A percentile compares a stretch with the other conserved stretches of the same genome.
These are phyloP conservation scores for Fusarium fujikuroi DNA, from an alignment of 2,329 filamentous ascomycete genomes.

Conservation along the genomic window DNA sequence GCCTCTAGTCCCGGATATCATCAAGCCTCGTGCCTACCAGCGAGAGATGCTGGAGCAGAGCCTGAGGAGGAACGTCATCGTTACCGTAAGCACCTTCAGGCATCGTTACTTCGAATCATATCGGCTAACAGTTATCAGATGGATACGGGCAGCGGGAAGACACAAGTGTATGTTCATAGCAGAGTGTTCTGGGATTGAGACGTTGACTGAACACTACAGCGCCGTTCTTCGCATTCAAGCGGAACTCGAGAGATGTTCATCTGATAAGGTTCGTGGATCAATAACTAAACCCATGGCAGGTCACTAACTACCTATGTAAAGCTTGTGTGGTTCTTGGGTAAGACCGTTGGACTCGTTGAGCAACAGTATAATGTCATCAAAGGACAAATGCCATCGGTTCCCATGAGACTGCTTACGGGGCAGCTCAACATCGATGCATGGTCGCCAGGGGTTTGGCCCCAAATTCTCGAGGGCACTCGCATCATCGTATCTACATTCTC, in stretches of 20 bases:
- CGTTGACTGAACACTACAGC: constrained; percentile 52
- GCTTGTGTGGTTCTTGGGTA: constrained; percentile 79
- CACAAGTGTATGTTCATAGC: constrained; percentile 70
- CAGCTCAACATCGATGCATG: constrained; percentile 77
- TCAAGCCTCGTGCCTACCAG: constrained; percentile 72
- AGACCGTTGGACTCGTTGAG: constrained; percentile 72
- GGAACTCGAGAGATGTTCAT: constrained; percentile 66
- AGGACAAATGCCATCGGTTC: constrained; percentile 67
- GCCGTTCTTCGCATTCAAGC: constrained; percentile 74
- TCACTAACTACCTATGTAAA: constrained; percentile 44
- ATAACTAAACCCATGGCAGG: neutral
- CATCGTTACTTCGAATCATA: neutral
- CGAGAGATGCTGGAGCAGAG: constrained; percentile 80
- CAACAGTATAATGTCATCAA: constrained; percentile 73
- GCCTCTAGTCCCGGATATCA: constrained; percentile 37
- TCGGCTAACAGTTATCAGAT: constrained; percentile 62
- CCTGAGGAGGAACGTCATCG: constrained; percentile 75
- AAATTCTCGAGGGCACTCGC: constrained; percentile 69
- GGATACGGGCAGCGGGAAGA: constrained; percentile 85
- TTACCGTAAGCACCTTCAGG: constrained; percentile 63
- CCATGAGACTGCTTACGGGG: constrained; percentile 73
- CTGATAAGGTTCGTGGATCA: constrained; percentile 67
- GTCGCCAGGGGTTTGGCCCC: constrained; percentile 75
- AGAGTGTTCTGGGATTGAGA: neutral
- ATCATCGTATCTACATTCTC: constrained; percentile 84